phyloP scores from a whole-genome alignment of 805 yeast genomes.

The Zygosaccharomyces rouxii region DNA sequence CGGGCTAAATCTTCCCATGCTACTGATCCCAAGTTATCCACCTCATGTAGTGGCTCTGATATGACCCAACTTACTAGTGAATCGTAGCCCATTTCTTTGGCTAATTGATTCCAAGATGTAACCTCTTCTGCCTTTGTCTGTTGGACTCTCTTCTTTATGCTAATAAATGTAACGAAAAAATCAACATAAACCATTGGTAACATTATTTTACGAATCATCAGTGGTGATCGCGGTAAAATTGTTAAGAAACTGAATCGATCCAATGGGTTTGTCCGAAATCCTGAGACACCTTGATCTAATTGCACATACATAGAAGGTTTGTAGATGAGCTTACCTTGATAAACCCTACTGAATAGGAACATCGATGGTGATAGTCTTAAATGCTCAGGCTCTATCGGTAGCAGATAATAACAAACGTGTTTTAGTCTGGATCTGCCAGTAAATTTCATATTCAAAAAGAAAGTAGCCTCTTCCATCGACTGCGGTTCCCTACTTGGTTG shows the following conservation, averaged over 20 bases:
- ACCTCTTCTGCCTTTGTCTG: conserved; percentile 12
- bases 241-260: conserved; percentile 50
- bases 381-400: conserved; percentile 19
- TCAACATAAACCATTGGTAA: conserved; percentile 20
- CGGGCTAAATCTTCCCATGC: conserved; percentile 19
- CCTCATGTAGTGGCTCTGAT: conserved; percentile 16
- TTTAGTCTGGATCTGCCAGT: conserved; percentile 17
- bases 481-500: conserved; percentile 9
- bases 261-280: conserved; percentile 28
- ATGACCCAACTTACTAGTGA: conserved; percentile 14
- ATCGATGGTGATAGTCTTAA: conserved; percentile 10
- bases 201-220: conserved; percentile 63
- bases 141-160: conserved; percentile 16
- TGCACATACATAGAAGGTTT: conserved; percentile 22
- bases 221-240: conserved; percentile 81
- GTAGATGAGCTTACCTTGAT: conserved; percentile 12
- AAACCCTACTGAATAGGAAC: conserved; percentile 9
- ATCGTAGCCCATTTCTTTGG: conserved; percentile 16
- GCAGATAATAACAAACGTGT: conserved; percentile 24
- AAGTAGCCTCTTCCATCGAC: conserved; percentile 15
- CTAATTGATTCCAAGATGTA: conserved; percentile 19
- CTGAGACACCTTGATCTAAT: conserved; percentile 19
- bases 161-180: conserved; percentile 19
- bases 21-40: conserved; percentile 11
- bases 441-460: conserved; percentile 11